A percentile compares a stretch with the other conserved stretches of the same genome.
phyloP scores from a whole-genome alignment of 2,329 filamentous ascomycete species.

The Trematosphaeria pertusa region DNA sequence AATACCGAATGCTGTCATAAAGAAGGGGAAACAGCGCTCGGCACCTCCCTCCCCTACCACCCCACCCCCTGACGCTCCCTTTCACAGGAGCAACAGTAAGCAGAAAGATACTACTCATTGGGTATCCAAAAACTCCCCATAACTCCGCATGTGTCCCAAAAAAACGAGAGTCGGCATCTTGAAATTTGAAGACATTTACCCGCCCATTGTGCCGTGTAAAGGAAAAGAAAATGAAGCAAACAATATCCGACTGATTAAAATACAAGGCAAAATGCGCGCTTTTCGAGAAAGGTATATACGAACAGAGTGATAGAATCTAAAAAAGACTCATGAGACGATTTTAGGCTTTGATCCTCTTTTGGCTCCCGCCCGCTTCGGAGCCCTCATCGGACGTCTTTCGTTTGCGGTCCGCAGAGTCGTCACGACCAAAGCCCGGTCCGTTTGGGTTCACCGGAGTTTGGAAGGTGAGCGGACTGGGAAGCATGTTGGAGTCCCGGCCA shows the following conservation, averaged over 20 bases:
- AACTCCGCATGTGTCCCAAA: constrained; percentile 1
- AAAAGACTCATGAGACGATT: constrained; percentile 1
- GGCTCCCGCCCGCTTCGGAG: constrained; percentile 42
- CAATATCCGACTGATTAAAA: constrained; percentile 3
- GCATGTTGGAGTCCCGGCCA: constrained; percentile 78
- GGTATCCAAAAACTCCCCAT: constrained; percentile 17
- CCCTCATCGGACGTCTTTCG: constrained; percentile 50
- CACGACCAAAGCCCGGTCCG: constrained; percentile 53
- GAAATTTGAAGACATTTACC: background rate
- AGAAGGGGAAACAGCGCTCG: constrained; percentile 4
- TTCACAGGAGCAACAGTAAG: background rate
- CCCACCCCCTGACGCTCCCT: background rate
- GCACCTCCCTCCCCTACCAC: constrained; percentile 7
- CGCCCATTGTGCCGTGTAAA: constrained; percentile 3
- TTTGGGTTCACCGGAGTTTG: constrained; percentile 72
- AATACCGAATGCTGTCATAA: constrained; percentile 5
- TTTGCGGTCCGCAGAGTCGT: constrained; percentile 49
- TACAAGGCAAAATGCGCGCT: constrained; percentile 10
- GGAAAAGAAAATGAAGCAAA: constrained; percentile 3
- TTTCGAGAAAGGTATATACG: constrained; percentile 8
- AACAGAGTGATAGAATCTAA: too few relatives aligned
- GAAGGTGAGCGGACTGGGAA: constrained; percentile 92
- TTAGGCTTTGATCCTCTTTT: constrained; percentile 48
- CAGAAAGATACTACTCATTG: constrained; percentile 9
- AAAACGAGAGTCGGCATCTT: constrained; percentile 5